phyloP scores from a whole-genome alignment of 352 stramenopile genomes.

The Phytophthora foliorum region DNA sequence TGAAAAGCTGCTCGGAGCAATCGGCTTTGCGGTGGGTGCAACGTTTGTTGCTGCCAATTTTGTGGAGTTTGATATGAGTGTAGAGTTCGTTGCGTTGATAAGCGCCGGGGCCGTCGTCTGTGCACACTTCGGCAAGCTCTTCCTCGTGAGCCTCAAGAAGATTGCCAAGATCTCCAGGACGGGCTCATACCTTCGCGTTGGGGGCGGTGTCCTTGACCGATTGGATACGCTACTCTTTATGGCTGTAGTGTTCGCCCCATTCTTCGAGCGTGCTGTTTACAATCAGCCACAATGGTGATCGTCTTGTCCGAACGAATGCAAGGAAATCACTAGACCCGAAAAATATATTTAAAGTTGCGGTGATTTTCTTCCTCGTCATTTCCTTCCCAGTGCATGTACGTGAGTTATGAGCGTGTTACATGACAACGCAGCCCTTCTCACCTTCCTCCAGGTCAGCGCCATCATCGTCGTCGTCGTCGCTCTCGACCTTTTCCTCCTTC shows the following conservation, averaged over 20 bases:
- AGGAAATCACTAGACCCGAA: constrained; percentile 14
- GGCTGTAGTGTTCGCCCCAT: constrained; percentile 60
- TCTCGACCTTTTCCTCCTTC: constrained; percentile 23
- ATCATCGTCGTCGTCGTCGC: constrained; percentile 38
- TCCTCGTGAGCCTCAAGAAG: constrained; percentile 73
- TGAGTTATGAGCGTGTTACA: constrained; percentile 28
- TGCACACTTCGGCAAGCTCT: constrained; percentile 66
- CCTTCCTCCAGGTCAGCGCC: constrained; percentile 31
- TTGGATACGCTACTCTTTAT: constrained; percentile 72
- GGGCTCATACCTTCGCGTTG: constrained; percentile 54
- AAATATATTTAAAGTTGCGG: constrained; percentile 34
- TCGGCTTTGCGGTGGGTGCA: constrained; percentile 47
- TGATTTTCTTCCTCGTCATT: constrained; percentile 10
- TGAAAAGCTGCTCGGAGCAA: constrained; percentile 63
- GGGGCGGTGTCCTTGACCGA: constrained; percentile 66
- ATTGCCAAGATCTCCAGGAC: constrained; percentile 57
- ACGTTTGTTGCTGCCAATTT: constrained; percentile 40
- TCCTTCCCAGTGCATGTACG: background rate
- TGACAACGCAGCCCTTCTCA: constrained; percentile 42
- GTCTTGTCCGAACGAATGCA: constrained; percentile 14
- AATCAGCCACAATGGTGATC: constrained; percentile 40
- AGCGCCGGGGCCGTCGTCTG: constrained; percentile 45
- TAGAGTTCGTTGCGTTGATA: constrained; percentile 41
- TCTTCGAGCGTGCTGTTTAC: constrained; percentile 53
- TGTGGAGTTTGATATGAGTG: constrained; percentile 53